These are phyloP conservation scores for Ganoderma lingzhi DNA, from an alignment of 1,284 basidiomycete genomes.

Conservation along the genomic window DNA sequence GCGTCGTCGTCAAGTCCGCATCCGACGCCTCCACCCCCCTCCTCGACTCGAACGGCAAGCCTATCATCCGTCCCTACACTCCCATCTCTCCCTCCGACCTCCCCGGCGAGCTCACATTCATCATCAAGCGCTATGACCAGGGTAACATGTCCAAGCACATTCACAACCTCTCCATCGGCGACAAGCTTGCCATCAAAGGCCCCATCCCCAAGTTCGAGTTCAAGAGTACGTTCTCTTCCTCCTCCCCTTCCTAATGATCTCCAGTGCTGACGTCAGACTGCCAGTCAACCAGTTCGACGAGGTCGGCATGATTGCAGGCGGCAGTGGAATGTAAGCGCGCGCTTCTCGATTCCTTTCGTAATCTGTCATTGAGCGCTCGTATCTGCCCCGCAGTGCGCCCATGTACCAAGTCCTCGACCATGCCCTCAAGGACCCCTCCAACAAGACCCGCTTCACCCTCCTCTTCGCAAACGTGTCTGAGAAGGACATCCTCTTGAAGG, in stretches of 20 bases:
- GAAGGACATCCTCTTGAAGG: slow-evolving; percentile 88
- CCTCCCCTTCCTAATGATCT: background rate
- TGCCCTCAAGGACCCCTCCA: slow-evolving; percentile 73
- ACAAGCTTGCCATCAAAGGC: slow-evolving; percentile 89
- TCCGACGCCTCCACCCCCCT: slow-evolving; percentile 62
- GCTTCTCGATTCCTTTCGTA: background rate
- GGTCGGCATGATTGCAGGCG: slow-evolving; percentile 91
- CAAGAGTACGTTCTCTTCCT: slow-evolving; percentile 56
- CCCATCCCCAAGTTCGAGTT: slow-evolving; percentile 88
- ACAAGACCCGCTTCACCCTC: slow-evolving; percentile 96
- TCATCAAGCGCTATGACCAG: slow-evolving; percentile 88
- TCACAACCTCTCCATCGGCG: slow-evolving; percentile 77
- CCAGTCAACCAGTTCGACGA: slow-evolving; percentile 86
- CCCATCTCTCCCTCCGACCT: slow-evolving; percentile 79
- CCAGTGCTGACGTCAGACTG: background rate
- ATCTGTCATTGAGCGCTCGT: background rate
- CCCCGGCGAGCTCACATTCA: slow-evolving; percentile 80
- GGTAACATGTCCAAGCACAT: slow-evolving; percentile 87
- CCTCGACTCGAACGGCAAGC: slow-evolving; percentile 87
- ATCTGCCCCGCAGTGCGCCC: slow-evolving; percentile 59
- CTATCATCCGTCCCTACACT: slow-evolving; percentile 90
- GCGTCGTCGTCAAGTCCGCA: slow-evolving; percentile 65
- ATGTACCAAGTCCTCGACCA: slow-evolving; percentile 82
- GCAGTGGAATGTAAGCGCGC: slow-evolving; percentile 77
- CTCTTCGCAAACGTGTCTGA: slow-evolving; percentile 94